A percentile compares a stretch with the other conserved stretches of the same genome.
Conservation (phyloP, 441 rosid genomes). For the Adansonia rubrostipa region DNA sequence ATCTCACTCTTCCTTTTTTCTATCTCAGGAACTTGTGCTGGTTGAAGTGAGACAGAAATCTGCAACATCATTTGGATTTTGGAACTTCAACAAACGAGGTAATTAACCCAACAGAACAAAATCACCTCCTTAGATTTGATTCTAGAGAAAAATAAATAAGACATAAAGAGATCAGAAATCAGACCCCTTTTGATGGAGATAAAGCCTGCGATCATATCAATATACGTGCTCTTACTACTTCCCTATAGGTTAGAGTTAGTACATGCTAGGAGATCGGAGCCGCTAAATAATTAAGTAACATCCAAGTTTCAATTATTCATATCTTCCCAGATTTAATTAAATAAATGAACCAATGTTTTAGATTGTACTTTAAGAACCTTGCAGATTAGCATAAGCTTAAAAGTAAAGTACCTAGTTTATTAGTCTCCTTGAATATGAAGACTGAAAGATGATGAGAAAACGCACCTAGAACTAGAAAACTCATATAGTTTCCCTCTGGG, state of each 20-base stretch:
- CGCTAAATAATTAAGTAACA: neutral
- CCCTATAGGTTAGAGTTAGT: conserved; percentile 1
- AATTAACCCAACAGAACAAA: conserved; percentile 21
- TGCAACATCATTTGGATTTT: conserved; percentile 3
- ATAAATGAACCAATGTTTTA: neutral
- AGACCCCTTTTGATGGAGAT: conserved; percentile 22
- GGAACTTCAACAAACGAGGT: conserved; percentile 14
- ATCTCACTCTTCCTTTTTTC: neutral
- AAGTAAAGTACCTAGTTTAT: neutral
- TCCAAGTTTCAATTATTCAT: neutral
- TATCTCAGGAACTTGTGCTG: neutral
- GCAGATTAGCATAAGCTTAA: neutral
- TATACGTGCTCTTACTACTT: conserved; percentile 21
- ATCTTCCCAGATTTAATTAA: conserved; percentile 7
- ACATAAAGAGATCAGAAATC: conserved; percentile 22
- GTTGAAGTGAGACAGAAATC: conserved; percentile 9
- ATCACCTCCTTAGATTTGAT: conserved; percentile 24
- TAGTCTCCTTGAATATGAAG: neutral
- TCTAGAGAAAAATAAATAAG: neutral
- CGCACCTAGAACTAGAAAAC: conserved; percentile 75
- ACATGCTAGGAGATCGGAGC: neutral
- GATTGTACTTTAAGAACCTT: neutral
- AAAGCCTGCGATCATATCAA: conserved; percentile 28
- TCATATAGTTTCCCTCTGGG: conserved; percentile 82
- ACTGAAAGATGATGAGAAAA: neutral